A percentile compares a stretch with the other conserved stretches of the same genome.
phyloP scores from a whole-genome alignment of 2,329 filamentous ascomycete genomes.

The Orbilia blumenaviensis region DNA sequence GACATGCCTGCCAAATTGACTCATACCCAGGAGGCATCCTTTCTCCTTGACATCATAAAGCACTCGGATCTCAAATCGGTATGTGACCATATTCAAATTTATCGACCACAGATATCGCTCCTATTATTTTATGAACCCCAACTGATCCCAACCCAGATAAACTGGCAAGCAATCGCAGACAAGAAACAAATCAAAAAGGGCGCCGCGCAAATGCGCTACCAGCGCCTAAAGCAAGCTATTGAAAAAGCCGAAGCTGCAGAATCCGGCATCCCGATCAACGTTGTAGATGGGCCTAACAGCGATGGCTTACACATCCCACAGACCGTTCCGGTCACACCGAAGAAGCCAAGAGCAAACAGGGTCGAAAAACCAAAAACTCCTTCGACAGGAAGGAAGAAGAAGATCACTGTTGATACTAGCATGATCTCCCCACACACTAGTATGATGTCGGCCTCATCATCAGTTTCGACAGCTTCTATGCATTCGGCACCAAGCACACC shows the following conservation, averaged over 20 bases:
- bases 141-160: conserved; percentile 21
- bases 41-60: conserved; percentile 52
- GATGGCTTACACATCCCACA: conserved; percentile 22
- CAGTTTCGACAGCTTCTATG: neutral
- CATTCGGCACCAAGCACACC: conserved; percentile 25
- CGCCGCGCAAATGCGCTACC: conserved; percentile 51
- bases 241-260: conserved; percentile 49
- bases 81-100: conserved; percentile 13
- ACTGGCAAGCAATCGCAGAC: conserved; percentile 51
- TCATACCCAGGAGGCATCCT: conserved; percentile 42
- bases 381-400: conserved; percentile 41
- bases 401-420: conserved; percentile 23
- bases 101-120: too few relatives aligned
- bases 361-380: conserved; percentile 48
- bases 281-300: conserved; percentile 20
- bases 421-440: conserved; percentile 29
- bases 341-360: conserved; percentile 44
- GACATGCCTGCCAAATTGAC: conserved; percentile 53
- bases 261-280: neutral
- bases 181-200: conserved; percentile 53
- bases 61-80: conserved; percentile 52
- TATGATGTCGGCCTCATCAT: conserved; percentile 21
- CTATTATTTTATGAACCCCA: neutral
- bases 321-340: conserved; percentile 28
- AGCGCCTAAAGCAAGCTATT: conserved; percentile 49